These are phyloP conservation scores for Penicillium manginii DNA, from an alignment of 495 filamentous ascomycete species.

Conservation along the genomic window DNA sequence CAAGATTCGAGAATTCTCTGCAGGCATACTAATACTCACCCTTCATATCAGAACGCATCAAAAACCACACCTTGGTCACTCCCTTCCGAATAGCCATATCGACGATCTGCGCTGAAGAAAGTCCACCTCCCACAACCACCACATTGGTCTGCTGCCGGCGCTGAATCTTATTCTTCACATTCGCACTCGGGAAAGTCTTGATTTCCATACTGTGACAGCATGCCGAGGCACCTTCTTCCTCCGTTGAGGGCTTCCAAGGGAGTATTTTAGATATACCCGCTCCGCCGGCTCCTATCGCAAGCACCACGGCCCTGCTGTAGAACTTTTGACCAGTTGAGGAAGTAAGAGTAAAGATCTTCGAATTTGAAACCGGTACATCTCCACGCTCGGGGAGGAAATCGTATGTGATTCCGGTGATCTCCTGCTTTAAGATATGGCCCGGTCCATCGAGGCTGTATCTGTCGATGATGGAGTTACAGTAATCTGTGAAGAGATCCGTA, in stretches of 20 bases:
- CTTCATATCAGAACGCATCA: slow-evolving; percentile 61
- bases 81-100: slow-evolving; percentile 58
- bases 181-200: slow-evolving; percentile 48
- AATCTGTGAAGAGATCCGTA: slow-evolving; percentile 57
- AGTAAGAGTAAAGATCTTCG: slow-evolving; percentile 55
- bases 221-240: slow-evolving; percentile 45
- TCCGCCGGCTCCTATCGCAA: slow-evolving; percentile 60
- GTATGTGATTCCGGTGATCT: slow-evolving; percentile 57
- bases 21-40: slow-evolving; percentile 25
- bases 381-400: slow-evolving; percentile 28
- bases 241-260: slow-evolving; percentile 42
- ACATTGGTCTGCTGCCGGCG: slow-evolving; percentile 51
- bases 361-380: slow-evolving; percentile 17
- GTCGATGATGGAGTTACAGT: slow-evolving; percentile 55
- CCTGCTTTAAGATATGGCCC: slow-evolving; percentile 47
- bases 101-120: slow-evolving; percentile 63
- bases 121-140: slow-evolving; percentile 62
- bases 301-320: slow-evolving; percentile 55
- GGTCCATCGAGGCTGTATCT: slow-evolving; percentile 56
- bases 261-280: slow-evolving; percentile 46
- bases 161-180: slow-evolving; percentile 51
- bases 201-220: slow-evolving; percentile 61
- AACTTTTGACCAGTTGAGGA: slow-evolving; percentile 49
- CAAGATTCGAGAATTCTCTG: too few relatives aligned
- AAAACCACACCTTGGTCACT: slow-evolving; percentile 57